phyloP scores from a whole-genome alignment of 202 grass and related monocot genomes.

The Carex sylvatica region DNA sequence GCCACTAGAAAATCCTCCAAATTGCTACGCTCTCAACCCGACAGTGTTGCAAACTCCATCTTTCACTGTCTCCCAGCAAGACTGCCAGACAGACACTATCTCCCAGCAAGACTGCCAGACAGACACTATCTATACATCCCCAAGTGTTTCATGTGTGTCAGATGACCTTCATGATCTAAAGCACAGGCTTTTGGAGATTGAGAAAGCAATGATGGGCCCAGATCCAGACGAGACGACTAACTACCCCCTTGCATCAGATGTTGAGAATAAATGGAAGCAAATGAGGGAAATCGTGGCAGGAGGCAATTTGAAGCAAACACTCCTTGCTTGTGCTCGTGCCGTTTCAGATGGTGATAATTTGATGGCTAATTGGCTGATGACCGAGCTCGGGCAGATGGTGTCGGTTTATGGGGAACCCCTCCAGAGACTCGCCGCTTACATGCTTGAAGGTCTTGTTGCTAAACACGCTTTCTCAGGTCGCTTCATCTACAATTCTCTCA shows the following conservation, averaged over 20 bases:
- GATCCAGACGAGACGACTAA: conserved; percentile 15
- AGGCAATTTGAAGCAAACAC: conserved; percentile 57
- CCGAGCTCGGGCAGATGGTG: conserved; percentile 70
- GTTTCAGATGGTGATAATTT: conserved; percentile 54
- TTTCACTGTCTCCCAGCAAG: conserved; percentile 12
- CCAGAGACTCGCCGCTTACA: conserved; percentile 80
- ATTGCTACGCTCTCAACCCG: not conserved
- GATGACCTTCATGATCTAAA: conserved; percentile 31
- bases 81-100: conserved; percentile 21
- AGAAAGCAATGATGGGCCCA: conserved; percentile 33
- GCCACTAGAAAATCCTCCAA: not conserved
- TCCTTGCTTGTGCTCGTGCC: conserved; percentile 72
- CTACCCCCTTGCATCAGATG: too few relatives aligned
- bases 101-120: conserved; percentile 30
- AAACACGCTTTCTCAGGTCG: conserved; percentile 59
- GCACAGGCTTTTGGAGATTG: conserved; percentile 26
- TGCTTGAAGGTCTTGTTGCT: conserved; percentile 83
- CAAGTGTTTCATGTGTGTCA: conserved; percentile 23
- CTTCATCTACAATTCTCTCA: conserved; percentile 76
- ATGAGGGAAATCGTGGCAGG: conserved; percentile 46
- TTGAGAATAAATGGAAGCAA: conserved; percentile 47
- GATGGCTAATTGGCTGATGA: conserved; percentile 42
- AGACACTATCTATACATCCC: conserved; percentile 20
- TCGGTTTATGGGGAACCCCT: conserved; percentile 79
- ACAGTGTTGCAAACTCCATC: not conserved